Evolutionary conservation across 2,329 filamentous ascomycete species (phyloP), one percentile per base, ranked within the genome.

Genomic region (Hypoxylon sp.): DNA sequence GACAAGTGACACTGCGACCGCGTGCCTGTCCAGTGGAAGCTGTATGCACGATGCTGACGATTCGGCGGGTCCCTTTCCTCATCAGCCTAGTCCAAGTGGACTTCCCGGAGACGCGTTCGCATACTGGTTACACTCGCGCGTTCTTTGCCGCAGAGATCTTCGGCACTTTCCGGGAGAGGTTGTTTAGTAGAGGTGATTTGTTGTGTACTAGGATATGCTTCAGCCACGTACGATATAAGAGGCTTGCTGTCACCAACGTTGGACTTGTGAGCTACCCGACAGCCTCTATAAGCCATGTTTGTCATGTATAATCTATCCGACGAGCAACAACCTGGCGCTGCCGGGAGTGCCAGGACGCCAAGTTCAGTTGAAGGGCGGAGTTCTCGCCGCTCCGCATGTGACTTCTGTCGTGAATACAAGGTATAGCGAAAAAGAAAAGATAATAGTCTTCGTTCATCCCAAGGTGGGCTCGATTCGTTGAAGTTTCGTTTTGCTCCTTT

Each of bases 371-470:
- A 42, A 42, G 38, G 38, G 3, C 38, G 38, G 21, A 42, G 38
- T 42, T 42, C 21, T 21, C 38, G 38, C 26, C 38, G 38, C 15
- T 42, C 38, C 21, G 38, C 38, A 9, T 42, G 38, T 24, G 38
- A 42, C 38, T 26, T 42, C 21, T 42, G 38, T 21, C 38, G 38
- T 24, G 38, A 42, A 42, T 42, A 42, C 17, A 42, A 42, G 38
- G 38, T 42, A 42, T 24, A 42, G 38, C 20, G 31, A 35, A 35
- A 35, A 41, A 9, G 23, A 40, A 23, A 40, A 38, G 35, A 40
- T 40, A 23, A 21, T 40, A 42, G 21, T 26, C 38, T 42, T 24
- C 21, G 21, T 42, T 42, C 10, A 2, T n/a, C 38, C 21, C 20
- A 42, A 24, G 20, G 20, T 24, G 20, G 13, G 38, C 38, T 17